Evolutionary conservation across 805 yeast species (phyloP), one percentile per base, ranked within the genome.

Genomic region (Middelhovenomyces tepae): DNA sequence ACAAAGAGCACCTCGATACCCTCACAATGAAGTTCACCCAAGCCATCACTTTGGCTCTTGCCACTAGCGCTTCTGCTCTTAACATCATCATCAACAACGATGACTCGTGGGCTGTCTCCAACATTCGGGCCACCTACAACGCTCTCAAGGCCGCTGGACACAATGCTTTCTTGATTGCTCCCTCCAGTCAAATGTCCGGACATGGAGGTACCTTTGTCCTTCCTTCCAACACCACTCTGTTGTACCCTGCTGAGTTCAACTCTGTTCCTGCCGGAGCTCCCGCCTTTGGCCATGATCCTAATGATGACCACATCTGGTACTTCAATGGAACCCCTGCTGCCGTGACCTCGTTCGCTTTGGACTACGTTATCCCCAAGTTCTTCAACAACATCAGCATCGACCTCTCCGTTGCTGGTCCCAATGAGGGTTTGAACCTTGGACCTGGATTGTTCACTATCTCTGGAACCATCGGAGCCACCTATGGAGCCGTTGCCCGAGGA

Each of bases 21-120:
- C n/a, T n/a, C n/a, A n/a, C n/a, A n/a, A n/a, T n/a, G n/a, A n/a
- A n/a, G n/a, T n/a, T n/a, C n/a, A n/a, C n/a, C n/a, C n/a, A n/a
- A n/a, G n/a, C n/a, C n/a, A n/a, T n/a, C n/a, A n/a, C n/a, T n/a
- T n/a, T n/a, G n/a, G n/a, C n/a, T n/a, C n/a, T n/a, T n/a, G n/a
- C n/a, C n/a, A n/a, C n/a, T n/a, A n/a, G n/a, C n/a, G n/a, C n/a
- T n/a, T n/a, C n/a, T n/a, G n/a, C n/a, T n/a, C n/a, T 15, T 23
- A 65, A 67, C 48, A 65, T 68, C 39, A 50, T 71, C 14, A 56
- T 70, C 24, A 64, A 76, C 39, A 71, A 73, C 45, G 78, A 73
- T 46, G 78, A 73, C 42, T 66, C 71, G 13, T 73, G 73, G 71
- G 69, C 67, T 2, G 56, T 75, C 4, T 67, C 76, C 30, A 70